These are phyloP conservation scores for Xanthoconium stramineum DNA, from an alignment of 768 basidiomycete genomes.

Conservation along the genomic window DNA sequence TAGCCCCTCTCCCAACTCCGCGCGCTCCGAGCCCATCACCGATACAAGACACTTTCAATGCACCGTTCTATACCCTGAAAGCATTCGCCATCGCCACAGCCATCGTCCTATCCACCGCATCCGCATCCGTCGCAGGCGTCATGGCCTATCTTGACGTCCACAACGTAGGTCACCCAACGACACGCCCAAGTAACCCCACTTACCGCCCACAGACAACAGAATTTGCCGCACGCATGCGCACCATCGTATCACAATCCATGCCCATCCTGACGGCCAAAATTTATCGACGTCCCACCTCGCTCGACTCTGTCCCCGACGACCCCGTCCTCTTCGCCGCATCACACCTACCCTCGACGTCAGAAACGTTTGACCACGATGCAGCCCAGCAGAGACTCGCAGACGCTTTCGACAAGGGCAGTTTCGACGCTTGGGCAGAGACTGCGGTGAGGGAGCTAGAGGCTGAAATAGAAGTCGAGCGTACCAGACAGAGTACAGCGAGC, in stretches of 20 bases:
- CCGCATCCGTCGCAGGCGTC: constrained; percentile 44
- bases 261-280: constrained; percentile 52
- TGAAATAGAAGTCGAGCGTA: constrained; percentile 51
- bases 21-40: not conserved
- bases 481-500: constrained; percentile 11
- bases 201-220: constrained; percentile 45
- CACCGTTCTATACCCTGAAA: constrained; percentile 53
- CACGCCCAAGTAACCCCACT: not conserved
- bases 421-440: constrained; percentile 53
- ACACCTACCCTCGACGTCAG: not conserved
- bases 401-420: constrained; percentile 59
- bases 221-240: constrained; percentile 58
- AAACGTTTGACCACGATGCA: constrained; percentile 29
- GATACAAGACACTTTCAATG: constrained; percentile 38
- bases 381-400: constrained; percentile 50
- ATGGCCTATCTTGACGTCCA: constrained; percentile 51
- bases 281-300: constrained; percentile 39
- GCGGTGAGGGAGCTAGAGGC: constrained; percentile 55
- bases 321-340: not conserved
- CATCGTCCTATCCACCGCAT: constrained; percentile 49
- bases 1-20: not conserved
- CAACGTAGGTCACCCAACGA: constrained; percentile 38
- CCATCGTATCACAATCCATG: constrained; percentile 42
- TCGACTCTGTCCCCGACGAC: not conserved
- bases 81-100: constrained; percentile 66